A percentile compares a stretch with the other conserved stretches of the same genome.
These are phyloP conservation scores for Stachybotrys echinatus DNA, from an alignment of 2,329 filamentous ascomycete genomes.

Conservation along the genomic window DNA sequence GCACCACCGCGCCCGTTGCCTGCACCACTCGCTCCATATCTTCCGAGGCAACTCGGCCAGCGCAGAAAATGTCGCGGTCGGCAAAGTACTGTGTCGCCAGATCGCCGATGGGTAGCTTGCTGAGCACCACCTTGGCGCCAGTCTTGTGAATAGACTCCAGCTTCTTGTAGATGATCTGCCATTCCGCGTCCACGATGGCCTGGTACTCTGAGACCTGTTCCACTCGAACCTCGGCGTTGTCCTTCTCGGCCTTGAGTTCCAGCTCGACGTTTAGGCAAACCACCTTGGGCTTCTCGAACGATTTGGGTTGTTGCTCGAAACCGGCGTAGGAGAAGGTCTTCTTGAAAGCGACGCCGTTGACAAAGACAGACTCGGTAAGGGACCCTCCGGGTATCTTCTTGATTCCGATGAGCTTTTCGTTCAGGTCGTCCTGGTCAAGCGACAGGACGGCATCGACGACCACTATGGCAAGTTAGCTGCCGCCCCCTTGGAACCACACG, in stretches of 20 bases:
- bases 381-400: conserved; percentile 98
- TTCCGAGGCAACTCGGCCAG: conserved; percentile 82
- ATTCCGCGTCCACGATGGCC: conserved; percentile 97
- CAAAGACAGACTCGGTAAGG: conserved; percentile 91
- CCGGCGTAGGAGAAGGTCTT: conserved; percentile 99
- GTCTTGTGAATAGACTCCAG: conserved; percentile 92
- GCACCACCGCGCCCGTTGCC: conserved; percentile 84
- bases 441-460: conserved; percentile 95
- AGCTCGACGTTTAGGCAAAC: conserved; percentile 97
- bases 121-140: conserved; percentile 94
- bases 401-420: conserved; percentile 95
- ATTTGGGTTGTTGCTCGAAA: conserved; percentile 98
- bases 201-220: conserved; percentile 99
- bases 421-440: conserved; percentile 92
- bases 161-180: conserved; percentile 99
- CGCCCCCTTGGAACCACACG: background rate
- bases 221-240: conserved; percentile 96
- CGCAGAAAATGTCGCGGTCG: conserved; percentile 97
- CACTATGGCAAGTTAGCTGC: conserved; percentile 54
- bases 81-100: conserved; percentile 97
- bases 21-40: conserved; percentile 96
- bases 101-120: conserved; percentile 95
- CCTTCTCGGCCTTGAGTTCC: conserved; percentile 97
- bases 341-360: conserved; percentile 98
- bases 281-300: conserved; percentile 90